These are phyloP conservation scores for Teratosphaeria viscida DNA, from an alignment of 2,329 filamentous ascomycete genomes.

Conservation along the genomic window DNA sequence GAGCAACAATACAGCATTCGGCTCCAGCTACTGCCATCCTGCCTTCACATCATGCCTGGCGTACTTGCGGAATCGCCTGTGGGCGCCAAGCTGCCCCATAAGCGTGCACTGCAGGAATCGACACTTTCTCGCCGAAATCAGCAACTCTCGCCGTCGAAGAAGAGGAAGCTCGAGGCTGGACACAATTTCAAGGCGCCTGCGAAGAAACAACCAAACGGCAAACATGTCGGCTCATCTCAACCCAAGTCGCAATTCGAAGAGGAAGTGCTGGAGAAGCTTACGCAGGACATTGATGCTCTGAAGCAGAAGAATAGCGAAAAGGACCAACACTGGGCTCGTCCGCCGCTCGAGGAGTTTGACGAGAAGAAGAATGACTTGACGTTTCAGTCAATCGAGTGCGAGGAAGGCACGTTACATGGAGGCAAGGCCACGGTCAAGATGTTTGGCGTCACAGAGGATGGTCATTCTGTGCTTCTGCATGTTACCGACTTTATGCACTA, in stretches of 20 bases:
- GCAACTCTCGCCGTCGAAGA: conserved; percentile 55
- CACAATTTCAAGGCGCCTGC: conserved; percentile 52
- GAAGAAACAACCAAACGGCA: conserved; percentile 37
- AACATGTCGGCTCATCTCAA: conserved; percentile 58
- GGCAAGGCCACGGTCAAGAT: conserved; percentile 74
- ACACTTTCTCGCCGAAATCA: conserved; percentile 36
- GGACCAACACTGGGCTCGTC: conserved; percentile 82
- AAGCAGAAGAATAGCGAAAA: conserved; percentile 83
- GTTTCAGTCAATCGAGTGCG: conserved; percentile 92
- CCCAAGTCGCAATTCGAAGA: conserved; percentile 87
- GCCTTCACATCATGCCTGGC: conserved; percentile 20
- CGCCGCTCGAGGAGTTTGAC: conserved; percentile 50
- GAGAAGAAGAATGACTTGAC: conserved; percentile 58
- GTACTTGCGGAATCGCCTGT: conserved; percentile 17
- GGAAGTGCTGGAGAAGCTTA: conserved; percentile 89
- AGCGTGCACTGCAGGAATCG: conserved; percentile 38
- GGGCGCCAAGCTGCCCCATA: conserved; percentile 27
- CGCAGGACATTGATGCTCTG: conserved; percentile 77
- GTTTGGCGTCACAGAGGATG: conserved; percentile 79
- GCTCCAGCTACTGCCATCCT: background rate
- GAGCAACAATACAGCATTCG: background rate
- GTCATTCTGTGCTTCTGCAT: conserved; percentile 88
- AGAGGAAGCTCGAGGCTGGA: conserved; percentile 69
- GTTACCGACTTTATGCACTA: conserved; percentile 96
- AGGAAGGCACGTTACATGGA: conserved; percentile 74